Evolutionary conservation across 805 yeast species (phyloP).

Genomic region (Zygoascus flipseniorum): DNA sequence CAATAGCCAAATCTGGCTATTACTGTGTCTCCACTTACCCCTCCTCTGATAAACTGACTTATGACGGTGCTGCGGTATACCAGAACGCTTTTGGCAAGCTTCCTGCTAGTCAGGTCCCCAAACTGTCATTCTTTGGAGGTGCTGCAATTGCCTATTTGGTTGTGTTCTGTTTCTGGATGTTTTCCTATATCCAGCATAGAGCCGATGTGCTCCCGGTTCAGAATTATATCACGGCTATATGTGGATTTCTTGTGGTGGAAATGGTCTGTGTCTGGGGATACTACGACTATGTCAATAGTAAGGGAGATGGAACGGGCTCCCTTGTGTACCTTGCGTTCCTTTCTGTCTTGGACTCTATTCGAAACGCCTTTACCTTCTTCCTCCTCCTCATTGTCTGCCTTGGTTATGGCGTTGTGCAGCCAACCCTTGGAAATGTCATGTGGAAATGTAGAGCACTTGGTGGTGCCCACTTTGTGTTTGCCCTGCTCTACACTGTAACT

Average conservation of each 20-base stretch:
- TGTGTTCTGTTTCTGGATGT: conserved; percentile 72
- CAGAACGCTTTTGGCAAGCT: conserved; percentile 89
- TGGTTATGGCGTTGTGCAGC: conserved; percentile 92
- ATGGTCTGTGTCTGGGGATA: conserved; percentile 86
- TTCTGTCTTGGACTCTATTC: conserved; percentile 69
- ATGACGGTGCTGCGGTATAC: conserved; percentile 64
- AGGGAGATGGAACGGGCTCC: conserved; percentile 46
- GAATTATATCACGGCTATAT: conserved; percentile 80
- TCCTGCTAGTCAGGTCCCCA: conserved; percentile 85
- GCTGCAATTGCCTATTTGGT: conserved; percentile 77
- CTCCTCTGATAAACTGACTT: conserved; percentile 32
- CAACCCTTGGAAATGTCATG: conserved; percentile 77
- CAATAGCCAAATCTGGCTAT: conserved; percentile 71
- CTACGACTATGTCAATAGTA: conserved; percentile 70
- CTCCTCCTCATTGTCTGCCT: conserved; percentile 73
- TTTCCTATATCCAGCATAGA: conserved; percentile 76
- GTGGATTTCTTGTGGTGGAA: conserved; percentile 73
- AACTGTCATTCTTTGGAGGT: conserved; percentile 80
- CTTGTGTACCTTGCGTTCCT: conserved; percentile 70
- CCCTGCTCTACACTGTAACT: conserved; percentile 44
- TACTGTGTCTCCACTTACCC: conserved; percentile 76
- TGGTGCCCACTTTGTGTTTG: conserved; percentile 45
- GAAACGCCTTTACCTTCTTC: conserved; percentile 83
- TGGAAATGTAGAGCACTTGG: conserved; percentile 56
- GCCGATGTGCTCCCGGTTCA: conserved; percentile 85